Evolutionary conservation across 192 early-diverging fungal genomes (phyloP).

Genomic region (Gigaspora rosea): DNA sequence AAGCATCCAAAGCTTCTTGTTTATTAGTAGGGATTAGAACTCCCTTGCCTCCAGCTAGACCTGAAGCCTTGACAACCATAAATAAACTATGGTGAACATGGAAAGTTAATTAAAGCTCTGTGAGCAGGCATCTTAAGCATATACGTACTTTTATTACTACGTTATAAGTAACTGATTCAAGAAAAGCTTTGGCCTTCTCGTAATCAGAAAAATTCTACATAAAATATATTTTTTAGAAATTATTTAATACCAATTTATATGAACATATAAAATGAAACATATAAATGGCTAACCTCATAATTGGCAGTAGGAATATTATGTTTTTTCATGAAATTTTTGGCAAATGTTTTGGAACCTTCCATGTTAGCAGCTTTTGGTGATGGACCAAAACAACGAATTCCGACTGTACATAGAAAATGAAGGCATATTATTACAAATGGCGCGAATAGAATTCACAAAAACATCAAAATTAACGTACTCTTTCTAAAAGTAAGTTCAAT

Average conservation of each 20-base stretch:
- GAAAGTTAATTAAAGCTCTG: no score
- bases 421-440: not conserved
- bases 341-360: constrained; percentile 98
- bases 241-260: constrained; percentile 31
- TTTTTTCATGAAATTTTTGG: constrained; percentile 98
- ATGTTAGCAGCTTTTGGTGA: constrained; percentile 84
- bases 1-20: constrained; percentile 81
- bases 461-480: constrained; percentile 51
- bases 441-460: constrained; percentile 18
- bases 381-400: constrained; percentile 92
- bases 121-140: no score
- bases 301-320: constrained; percentile 95
- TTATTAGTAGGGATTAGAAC: constrained; percentile 87
- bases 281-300: constrained; percentile 58
- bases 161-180: constrained; percentile 59
- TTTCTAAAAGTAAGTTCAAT: constrained; percentile 82
- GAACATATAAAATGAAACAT: constrained; percentile 10
- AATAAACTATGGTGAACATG: not conserved
- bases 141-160: constrained; percentile 78
- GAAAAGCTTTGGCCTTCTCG: constrained; percentile 66
- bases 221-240: no score
- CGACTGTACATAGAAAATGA: constrained; percentile 51
- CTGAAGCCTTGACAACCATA: constrained; percentile 73
- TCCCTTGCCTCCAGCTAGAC: constrained; percentile 97
- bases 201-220: constrained; percentile 77